Conservation (phyloP, 352 stramenopile genomes). For the Pythium diclinum region DNA sequence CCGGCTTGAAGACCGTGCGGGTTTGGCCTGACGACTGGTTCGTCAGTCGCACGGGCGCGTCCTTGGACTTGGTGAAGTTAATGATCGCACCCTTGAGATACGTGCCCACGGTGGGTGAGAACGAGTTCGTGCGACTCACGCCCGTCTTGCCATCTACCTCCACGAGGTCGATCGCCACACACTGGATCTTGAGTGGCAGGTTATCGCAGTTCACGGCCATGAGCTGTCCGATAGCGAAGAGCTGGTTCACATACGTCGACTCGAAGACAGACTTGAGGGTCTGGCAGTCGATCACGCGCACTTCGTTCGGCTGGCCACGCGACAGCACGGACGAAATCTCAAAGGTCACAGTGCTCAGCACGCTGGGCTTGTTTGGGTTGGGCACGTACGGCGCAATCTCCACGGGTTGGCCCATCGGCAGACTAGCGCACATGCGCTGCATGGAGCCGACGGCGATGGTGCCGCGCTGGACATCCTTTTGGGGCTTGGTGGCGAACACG, state of each 20-base stretch:
- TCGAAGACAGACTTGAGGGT: conserved; percentile 70
- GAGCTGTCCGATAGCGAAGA: conserved; percentile 71
- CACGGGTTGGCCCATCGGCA: conserved; percentile 65
- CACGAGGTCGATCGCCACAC: conserved; percentile 49
- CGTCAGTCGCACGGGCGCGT: conserved; percentile 68
- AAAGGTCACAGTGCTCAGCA: conserved; percentile 74
- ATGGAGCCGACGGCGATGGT: conserved; percentile 69
- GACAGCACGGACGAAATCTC: conserved; percentile 81
- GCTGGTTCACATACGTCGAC: conserved; percentile 65
- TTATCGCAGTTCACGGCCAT: conserved; percentile 62
- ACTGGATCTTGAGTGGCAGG: conserved; percentile 68
- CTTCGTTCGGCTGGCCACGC: conserved; percentile 51
- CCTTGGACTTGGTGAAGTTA: conserved; percentile 75
- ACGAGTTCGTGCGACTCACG: conserved; percentile 30
- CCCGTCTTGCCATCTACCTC: conserved; percentile 31
- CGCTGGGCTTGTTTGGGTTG: conserved; percentile 30
- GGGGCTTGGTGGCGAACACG: conserved; percentile 70
- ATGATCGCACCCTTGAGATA: conserved; percentile 69
- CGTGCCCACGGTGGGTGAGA: conserved; percentile 40
- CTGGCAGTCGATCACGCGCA: conserved; percentile 70
- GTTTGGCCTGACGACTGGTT: conserved; percentile 79
- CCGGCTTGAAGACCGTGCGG: conserved; percentile 90
- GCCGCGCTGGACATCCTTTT: conserved; percentile 59
- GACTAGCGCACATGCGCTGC: conserved; percentile 72
- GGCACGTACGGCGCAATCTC: conserved; percentile 65